Evolutionary conservation across 2,329 filamentous ascomycete genomes (phyloP).

Genomic region (Nemania serpens): DNA sequence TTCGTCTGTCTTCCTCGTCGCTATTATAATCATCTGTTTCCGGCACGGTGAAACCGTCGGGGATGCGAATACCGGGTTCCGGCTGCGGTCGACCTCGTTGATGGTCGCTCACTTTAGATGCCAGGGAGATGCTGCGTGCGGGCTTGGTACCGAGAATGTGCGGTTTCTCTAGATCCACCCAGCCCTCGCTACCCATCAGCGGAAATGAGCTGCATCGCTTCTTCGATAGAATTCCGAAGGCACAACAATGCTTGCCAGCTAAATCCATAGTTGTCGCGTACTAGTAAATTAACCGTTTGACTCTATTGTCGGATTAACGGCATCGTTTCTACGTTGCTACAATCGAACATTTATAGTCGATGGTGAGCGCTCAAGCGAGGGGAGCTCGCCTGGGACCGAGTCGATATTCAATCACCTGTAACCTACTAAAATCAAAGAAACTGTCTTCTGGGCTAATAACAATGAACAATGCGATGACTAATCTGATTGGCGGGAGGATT

Average conservation of each 20-base stretch:
- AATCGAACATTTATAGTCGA: no score
- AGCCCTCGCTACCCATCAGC: neutral
- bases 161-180: neutral
- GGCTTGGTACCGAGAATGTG: neutral
- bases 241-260: no score
- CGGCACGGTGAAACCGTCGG: neutral
- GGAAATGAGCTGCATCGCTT: conserved; percentile 6
- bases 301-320: no score
- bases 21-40: conserved; percentile 1
- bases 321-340: no score
- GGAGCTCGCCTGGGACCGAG: neutral
- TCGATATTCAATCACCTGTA: neutral
- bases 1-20: conserved; percentile 15
- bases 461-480: neutral
- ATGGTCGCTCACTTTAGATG: neutral
- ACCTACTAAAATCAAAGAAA: neutral
- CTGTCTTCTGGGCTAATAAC: neutral
- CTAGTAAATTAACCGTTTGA: no score
- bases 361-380: neutral
- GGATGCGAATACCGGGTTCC: neutral
- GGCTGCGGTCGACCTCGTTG: no score
- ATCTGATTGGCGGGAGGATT: neutral
- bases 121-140: conserved; percentile 12
- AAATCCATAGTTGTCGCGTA: no score
- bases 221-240: neutral